Evolutionary conservation across 116 monocot genomes (phyloP).

Genomic region (Dioscorea cayenensis): DNA sequence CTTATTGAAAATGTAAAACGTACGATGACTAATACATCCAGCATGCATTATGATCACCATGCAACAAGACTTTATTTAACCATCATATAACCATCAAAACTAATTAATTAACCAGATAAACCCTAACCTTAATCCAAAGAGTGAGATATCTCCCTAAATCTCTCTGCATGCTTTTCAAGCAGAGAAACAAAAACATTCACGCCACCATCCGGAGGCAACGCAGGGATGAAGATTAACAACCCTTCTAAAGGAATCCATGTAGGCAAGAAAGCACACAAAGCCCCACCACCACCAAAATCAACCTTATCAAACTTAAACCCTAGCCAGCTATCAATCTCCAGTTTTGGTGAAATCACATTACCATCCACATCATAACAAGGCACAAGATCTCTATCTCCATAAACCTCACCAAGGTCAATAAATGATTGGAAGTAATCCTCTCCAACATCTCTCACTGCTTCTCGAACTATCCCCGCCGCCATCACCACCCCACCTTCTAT

Average conservation of each 20-base stretch:
- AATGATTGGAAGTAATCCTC: conserved; percentile 38
- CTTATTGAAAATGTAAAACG: too few relatives aligned
- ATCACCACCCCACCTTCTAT: conserved; percentile 3
- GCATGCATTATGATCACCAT: too few relatives aligned
- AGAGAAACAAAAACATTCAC: too few relatives aligned
- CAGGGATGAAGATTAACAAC: conserved; percentile 33
- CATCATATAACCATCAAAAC: too few relatives aligned
- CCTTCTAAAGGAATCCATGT: conserved; percentile 46
- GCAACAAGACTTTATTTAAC: too few relatives aligned
- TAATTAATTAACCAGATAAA: too few relatives aligned
- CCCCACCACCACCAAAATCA: conserved; percentile 40
- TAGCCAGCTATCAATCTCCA: conserved; percentile 63
- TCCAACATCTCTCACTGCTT: conserved; percentile 10
- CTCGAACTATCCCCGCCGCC: conserved; percentile 26
- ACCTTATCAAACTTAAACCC: conserved; percentile 51
- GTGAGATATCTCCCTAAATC: too few relatives aligned
- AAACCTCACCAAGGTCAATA: conserved; percentile 35
- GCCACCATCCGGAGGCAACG: conserved; percentile 7
- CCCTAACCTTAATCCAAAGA: too few relatives aligned
- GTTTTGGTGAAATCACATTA: conserved; percentile 25
- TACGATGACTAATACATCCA: too few relatives aligned
- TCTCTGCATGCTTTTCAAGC: too few relatives aligned
- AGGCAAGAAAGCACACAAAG: conserved; percentile 26
- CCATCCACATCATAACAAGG: conserved; percentile 17
- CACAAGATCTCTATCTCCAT: conserved; percentile 21